Evolutionary conservation across 208 protist genomes (phyloP).

Genomic region (Porcisia hertigi): DNA sequence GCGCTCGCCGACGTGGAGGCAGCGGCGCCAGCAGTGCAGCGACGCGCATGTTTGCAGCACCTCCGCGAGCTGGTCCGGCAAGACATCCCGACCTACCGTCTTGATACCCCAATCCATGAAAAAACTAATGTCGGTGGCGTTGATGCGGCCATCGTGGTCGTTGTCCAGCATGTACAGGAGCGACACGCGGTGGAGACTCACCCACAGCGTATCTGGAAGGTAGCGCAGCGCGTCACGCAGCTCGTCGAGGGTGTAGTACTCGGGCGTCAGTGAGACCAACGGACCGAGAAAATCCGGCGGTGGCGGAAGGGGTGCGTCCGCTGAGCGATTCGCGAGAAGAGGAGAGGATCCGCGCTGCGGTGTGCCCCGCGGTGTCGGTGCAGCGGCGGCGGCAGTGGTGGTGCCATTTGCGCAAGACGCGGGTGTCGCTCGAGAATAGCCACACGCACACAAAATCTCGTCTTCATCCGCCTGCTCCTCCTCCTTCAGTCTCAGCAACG

Average conservation of each 20-base stretch:
- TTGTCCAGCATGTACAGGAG: constrained; percentile 69
- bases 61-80: constrained; percentile 53
- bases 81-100: constrained; percentile 33
- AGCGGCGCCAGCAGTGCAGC: constrained; percentile 63
- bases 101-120: constrained; percentile 67
- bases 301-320: constrained; percentile 13
- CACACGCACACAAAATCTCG: constrained; percentile 33
- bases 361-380: background rate
- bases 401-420: background rate
- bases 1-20: constrained; percentile 35
- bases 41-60: constrained; percentile 51
- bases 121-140: constrained; percentile 40
- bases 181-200: constrained; percentile 55
- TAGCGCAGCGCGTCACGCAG: constrained; percentile 48
- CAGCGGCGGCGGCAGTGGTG: background rate
- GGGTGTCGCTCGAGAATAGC: constrained; percentile 17
- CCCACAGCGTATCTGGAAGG: constrained; percentile 56
- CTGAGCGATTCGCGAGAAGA: background rate
- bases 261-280: constrained; percentile 33
- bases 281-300: constrained; percentile 31
- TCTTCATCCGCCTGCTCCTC: constrained; percentile 40
- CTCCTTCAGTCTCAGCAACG: constrained; percentile 39
- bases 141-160: constrained; percentile 66
- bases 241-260: constrained; percentile 59
- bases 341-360: background rate